These are phyloP conservation scores for Clavaria fumosa DNA, from an alignment of 768 basidiomycete genomes.

Conservation along the genomic window DNA sequence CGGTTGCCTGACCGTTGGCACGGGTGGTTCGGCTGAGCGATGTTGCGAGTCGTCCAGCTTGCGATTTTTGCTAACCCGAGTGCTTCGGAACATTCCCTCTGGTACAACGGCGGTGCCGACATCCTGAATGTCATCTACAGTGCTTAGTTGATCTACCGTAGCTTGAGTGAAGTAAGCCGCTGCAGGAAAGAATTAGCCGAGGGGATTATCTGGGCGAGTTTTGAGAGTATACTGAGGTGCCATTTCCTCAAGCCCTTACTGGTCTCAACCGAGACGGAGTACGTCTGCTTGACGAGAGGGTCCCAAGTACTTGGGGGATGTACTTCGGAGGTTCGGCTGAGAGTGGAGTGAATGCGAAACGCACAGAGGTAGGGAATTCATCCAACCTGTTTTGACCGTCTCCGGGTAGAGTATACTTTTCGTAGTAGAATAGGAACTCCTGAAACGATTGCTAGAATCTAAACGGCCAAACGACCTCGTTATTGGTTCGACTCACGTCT, in stretches of 20 bases:
- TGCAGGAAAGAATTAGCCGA: slow-evolving; percentile 16
- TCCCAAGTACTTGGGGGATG: slow-evolving; percentile 48
- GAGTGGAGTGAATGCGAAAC: slow-evolving; percentile 2
- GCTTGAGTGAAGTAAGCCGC: slow-evolving; percentile 75
- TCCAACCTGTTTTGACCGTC: slow-evolving; percentile 31
- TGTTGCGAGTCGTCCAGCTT: slow-evolving; percentile 27
- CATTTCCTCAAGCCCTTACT: slow-evolving; percentile 57
- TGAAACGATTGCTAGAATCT: slow-evolving; percentile 15
- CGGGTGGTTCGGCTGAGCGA: slow-evolving; percentile 10
- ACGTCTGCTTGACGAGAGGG: slow-evolving; percentile 68
- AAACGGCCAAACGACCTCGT: not conserved
- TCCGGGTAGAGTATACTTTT: slow-evolving; percentile 41
- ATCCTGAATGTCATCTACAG: slow-evolving; percentile 49
- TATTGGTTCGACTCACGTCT: slow-evolving; percentile 36
- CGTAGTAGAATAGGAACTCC: slow-evolving; percentile 81
- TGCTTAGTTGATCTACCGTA: slow-evolving; percentile 54
- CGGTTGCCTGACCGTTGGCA: slow-evolving; percentile 19
- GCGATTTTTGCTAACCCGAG: slow-evolving; percentile 38
- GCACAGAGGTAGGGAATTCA: slow-evolving; percentile 1
- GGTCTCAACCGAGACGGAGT: slow-evolving; percentile 62
- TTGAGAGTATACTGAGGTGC: slow-evolving; percentile 52
- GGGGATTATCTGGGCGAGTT: slow-evolving; percentile 6
- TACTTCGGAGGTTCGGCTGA: slow-evolving; percentile 23
- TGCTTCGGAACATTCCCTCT: slow-evolving; percentile 51
- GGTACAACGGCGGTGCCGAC: slow-evolving; percentile 51